Conservation (phyloP, 2,329 filamentous ascomycete genomes). For the Fusarium anguioides region DNA sequence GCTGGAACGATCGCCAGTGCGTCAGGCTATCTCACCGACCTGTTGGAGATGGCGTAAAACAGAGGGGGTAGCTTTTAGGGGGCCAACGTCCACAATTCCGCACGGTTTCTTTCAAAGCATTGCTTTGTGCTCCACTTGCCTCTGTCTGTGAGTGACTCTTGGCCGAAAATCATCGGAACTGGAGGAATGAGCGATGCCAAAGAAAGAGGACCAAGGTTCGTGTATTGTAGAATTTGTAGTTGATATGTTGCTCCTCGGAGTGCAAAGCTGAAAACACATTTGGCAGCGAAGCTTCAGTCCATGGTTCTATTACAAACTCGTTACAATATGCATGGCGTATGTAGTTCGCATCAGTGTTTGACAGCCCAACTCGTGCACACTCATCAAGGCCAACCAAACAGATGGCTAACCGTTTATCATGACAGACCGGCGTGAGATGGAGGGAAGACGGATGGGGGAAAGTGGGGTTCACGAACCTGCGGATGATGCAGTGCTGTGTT, state of each 20-base stretch:
- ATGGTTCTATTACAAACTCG: neutral
- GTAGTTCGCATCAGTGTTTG: conserved; percentile 9
- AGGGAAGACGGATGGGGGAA: conserved; percentile 18
- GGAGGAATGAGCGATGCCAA: neutral
- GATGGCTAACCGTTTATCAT: conserved; percentile 4
- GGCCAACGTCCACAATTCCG: conserved; percentile 35
- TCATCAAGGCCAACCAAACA: neutral
- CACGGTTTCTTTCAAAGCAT: conserved; percentile 15
- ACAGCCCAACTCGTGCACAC: neutral
- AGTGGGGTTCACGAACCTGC: conserved; percentile 12
- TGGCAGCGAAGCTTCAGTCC: neutral
- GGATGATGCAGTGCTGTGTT: neutral
- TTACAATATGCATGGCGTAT: neutral
- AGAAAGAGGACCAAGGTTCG: neutral
- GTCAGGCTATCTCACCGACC: conserved; percentile 43
- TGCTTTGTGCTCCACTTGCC: conserved; percentile 24
- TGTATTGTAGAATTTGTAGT: no score
- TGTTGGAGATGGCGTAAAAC: conserved; percentile 31
- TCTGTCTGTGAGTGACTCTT: neutral
- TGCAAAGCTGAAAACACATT: neutral
- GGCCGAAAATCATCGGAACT: conserved; percentile 30
- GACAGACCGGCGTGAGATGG: conserved; percentile 16
- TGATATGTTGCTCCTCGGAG: neutral
- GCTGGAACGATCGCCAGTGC: conserved; percentile 38
- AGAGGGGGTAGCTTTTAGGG: neutral